These are phyloP conservation scores for Verruconis gallopava DNA, from an alignment of 2,329 filamentous ascomycete species.

Conservation along the genomic window DNA sequence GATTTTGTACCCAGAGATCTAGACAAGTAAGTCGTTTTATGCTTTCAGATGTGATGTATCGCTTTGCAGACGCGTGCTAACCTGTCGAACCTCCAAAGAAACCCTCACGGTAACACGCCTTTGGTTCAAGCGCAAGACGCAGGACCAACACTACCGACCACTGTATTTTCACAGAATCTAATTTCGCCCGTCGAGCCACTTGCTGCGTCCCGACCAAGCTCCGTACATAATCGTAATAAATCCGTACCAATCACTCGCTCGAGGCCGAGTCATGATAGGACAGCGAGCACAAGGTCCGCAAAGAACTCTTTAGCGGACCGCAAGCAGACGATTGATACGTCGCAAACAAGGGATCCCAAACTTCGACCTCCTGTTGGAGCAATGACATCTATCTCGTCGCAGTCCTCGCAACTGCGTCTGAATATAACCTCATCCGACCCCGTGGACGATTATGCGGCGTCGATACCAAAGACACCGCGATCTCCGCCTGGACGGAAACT, in stretches of 20 bases:
- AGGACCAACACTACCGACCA: conserved; percentile 4
- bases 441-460: conserved; percentile 21
- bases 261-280: conserved; percentile 23
- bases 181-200: background rate
- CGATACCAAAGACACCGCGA: conserved; percentile 26
- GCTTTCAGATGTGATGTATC: conserved; percentile 18
- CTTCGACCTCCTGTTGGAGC: no score
- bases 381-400: conserved; percentile 19
- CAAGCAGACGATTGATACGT: no score
- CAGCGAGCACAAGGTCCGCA: conserved; percentile 22
- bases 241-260: conserved; percentile 10
- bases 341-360: no score
- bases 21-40: conserved; percentile 22
- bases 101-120: conserved; percentile 8
- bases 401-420: conserved; percentile 21
- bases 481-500: conserved; percentile 41
- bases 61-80: conserved; percentile 11
- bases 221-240: conserved; percentile 9
- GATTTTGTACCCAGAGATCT: conserved; percentile 25
- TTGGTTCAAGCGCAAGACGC: background rate
- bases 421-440: conserved; percentile 25
- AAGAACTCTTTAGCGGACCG: conserved; percentile 16
- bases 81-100: conserved; percentile 33
- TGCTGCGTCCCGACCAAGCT: background rate
- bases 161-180: background rate